phyloP scores from a whole-genome alignment of 2,329 filamentous ascomycete species.

The Fusarium vanettenii region DNA sequence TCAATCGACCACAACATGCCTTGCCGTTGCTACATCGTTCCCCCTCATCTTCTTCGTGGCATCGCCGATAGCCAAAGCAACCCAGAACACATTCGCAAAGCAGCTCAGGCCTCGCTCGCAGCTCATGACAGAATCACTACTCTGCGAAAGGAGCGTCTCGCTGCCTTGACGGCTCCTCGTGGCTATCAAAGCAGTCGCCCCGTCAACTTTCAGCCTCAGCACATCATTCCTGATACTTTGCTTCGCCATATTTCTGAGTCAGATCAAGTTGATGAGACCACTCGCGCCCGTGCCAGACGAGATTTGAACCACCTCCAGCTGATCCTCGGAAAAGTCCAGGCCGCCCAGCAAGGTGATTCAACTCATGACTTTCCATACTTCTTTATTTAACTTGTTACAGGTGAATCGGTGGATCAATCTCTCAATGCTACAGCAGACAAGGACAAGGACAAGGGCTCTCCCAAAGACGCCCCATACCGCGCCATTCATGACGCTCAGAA shows the following conservation, averaged over 20 bases:
- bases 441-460: constrained; percentile 17
- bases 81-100: constrained; percentile 49
- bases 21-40: constrained; percentile 47
- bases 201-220: constrained; percentile 21
- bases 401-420: constrained; percentile 30
- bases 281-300: constrained; percentile 50
- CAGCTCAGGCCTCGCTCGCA: constrained; percentile 51
- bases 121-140: constrained; percentile 47
- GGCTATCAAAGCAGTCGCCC: constrained; percentile 35
- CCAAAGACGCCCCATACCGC: constrained; percentile 50
- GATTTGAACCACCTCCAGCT: constrained; percentile 54
- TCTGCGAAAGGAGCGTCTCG: constrained; percentile 51
- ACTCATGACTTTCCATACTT: not conserved
- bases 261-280: constrained; percentile 53
- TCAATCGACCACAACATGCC: constrained; percentile 19
- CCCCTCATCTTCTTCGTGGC: constrained; percentile 58
- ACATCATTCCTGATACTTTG: constrained; percentile 55
- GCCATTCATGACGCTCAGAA: constrained; percentile 59
- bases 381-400: not conserved
- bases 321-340: constrained; percentile 42
- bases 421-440: constrained; percentile 15
- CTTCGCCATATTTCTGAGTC: constrained; percentile 53
- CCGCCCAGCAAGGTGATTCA: constrained; percentile 43
- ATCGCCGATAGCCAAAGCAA: constrained; percentile 56
- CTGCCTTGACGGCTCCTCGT: constrained; percentile 48